These are phyloP conservation scores for Clathrus columnatus DNA, from an alignment of 768 basidiomycete genomes.

Conservation along the genomic window DNA sequence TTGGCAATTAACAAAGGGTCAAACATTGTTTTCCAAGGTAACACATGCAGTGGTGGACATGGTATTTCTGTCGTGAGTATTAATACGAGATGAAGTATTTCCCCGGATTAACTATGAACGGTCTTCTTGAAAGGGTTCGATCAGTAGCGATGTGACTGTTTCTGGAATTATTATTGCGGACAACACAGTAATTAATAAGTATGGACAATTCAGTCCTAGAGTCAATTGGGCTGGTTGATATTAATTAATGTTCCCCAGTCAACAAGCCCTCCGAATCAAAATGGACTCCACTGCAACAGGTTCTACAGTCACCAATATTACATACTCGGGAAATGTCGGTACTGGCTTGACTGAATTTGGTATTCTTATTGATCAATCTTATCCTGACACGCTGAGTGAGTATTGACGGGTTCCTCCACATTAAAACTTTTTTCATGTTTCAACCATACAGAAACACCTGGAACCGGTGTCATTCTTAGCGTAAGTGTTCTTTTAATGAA, in stretches of 20 bases:
- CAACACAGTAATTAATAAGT: conserved; percentile 53
- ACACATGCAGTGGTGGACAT: conserved; percentile 51
- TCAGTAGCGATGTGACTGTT: conserved; percentile 37
- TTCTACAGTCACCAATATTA: conserved; percentile 34
- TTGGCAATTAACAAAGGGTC: conserved; percentile 40
- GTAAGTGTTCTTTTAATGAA: conserved; percentile 23
- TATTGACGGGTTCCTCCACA: neutral
- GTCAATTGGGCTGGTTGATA: neutral
- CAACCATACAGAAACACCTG: conserved; percentile 29
- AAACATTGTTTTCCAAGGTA: conserved; percentile 32
- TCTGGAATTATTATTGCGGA: conserved; percentile 37
- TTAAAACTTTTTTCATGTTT: neutral
- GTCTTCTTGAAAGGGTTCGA: conserved; percentile 28
- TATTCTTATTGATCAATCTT: conserved; percentile 58
- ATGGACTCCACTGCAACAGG: conserved; percentile 36
- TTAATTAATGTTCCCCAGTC: conserved; percentile 22
- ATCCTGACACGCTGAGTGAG: conserved; percentile 38
- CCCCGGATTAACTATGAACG: neutral
- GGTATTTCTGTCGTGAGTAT: conserved; percentile 47
- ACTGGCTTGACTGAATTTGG: conserved; percentile 42
- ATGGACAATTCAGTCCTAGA: conserved; percentile 8
- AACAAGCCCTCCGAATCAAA: conserved; percentile 56
- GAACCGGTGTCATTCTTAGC: conserved; percentile 48
- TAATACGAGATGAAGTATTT: conserved; percentile 12
- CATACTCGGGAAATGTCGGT: conserved; percentile 38